These are phyloP conservation scores for Phlebiopsis gigantea DNA, from an alignment of 768 basidiomycete genomes.

Conservation along the genomic window DNA sequence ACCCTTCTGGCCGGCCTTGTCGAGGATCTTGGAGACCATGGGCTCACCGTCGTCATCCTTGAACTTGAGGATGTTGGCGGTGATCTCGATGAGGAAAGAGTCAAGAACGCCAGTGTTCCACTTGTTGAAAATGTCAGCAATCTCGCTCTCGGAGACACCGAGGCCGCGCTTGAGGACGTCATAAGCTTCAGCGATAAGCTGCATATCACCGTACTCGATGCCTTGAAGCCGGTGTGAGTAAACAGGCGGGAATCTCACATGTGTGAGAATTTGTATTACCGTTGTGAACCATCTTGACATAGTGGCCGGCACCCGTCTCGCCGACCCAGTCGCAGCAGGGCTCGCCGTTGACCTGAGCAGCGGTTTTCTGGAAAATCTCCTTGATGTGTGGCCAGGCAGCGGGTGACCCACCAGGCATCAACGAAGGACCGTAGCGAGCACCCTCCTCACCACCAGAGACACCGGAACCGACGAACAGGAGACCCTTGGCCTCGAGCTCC, in stretches of 20 bases:
- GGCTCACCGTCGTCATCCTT: slow-evolving; percentile 94
- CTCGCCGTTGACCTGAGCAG: slow-evolving; percentile 90
- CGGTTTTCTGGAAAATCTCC: slow-evolving; percentile 97
- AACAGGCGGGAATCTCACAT: slow-evolving; percentile 5
- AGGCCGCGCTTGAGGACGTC: slow-evolving; percentile 98
- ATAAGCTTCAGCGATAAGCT: slow-evolving; percentile 97
- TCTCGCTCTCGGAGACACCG: slow-evolving; percentile 80
- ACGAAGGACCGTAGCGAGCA: slow-evolving; percentile 92
- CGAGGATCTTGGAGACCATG: slow-evolving; percentile 90
- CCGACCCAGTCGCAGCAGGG: slow-evolving; percentile 99
- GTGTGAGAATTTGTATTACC: slow-evolving; percentile 38
- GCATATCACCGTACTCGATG: slow-evolving; percentile 99
- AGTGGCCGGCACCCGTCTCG: slow-evolving; percentile 91
- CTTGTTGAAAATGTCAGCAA: slow-evolving; percentile 86
- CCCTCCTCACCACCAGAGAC: slow-evolving; percentile 99
- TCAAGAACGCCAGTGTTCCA: slow-evolving; percentile 99
- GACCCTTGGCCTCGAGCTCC: slow-evolving; percentile 90
- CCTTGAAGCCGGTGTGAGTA: slow-evolving; percentile 40
- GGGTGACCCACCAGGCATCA: slow-evolving; percentile 97
- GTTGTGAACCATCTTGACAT: slow-evolving; percentile 99
- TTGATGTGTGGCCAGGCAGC: slow-evolving; percentile 97
- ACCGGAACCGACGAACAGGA: slow-evolving; percentile 97
- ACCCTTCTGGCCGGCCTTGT: slow-evolving; percentile 97
- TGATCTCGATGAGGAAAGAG: slow-evolving; percentile 99
- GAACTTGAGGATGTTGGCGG: slow-evolving; percentile 93